Evolutionary conservation across 192 early-diverging fungal species (phyloP).

Genomic region (Entomortierella parvispora): DNA sequence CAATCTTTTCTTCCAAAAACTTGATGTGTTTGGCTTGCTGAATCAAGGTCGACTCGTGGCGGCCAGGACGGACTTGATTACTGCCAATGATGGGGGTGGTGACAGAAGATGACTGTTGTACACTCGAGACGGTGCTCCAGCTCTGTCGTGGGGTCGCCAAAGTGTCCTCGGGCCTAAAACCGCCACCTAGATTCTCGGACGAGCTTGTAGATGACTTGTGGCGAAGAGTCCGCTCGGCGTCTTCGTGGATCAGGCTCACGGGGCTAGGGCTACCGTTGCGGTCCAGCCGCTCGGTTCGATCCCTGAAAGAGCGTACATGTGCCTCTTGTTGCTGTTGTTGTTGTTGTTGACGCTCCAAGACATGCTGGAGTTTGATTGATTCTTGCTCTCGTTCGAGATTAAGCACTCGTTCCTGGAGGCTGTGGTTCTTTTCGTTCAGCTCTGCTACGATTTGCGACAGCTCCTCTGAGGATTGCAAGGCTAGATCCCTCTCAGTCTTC

Average conservation of each 20-base stretch:
- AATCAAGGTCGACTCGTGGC: conserved; percentile 49
- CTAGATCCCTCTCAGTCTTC: conserved; percentile 33
- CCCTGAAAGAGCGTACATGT: conserved; percentile 24
- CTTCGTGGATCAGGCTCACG: conserved; percentile 5
- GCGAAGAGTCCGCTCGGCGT: conserved; percentile 27
- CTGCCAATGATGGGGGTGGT: too few species aligned
- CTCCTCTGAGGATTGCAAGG: conserved; percentile 38
- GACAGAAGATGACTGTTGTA: too few species aligned
- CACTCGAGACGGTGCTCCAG: conserved; percentile 32
- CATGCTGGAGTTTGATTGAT: conserved; percentile 32
- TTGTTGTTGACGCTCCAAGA: conserved; percentile 28
- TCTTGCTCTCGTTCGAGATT: conserved; percentile 41
- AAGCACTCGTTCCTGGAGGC: conserved; percentile 35
- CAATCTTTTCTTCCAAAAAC: conserved; percentile 40
- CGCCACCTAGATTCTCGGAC: conserved; percentile 8
- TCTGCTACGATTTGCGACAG: conserved; percentile 43
- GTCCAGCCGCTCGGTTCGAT: conserved; percentile 50
- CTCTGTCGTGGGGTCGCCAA: conserved; percentile 46
- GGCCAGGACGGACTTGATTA: conserved; percentile 12
- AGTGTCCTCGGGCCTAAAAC: conserved; percentile 22
- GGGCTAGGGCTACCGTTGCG: conserved; percentile 36
- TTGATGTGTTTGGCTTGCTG: conserved; percentile 51
- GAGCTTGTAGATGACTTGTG: conserved; percentile 27
- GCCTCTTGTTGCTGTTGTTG: conserved; percentile 30
- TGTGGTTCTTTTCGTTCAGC: conserved; percentile 48